Evolutionary conservation across 2,329 filamentous ascomycete genomes (phyloP).

Genomic region (Chalaropsis thielavioides): DNA sequence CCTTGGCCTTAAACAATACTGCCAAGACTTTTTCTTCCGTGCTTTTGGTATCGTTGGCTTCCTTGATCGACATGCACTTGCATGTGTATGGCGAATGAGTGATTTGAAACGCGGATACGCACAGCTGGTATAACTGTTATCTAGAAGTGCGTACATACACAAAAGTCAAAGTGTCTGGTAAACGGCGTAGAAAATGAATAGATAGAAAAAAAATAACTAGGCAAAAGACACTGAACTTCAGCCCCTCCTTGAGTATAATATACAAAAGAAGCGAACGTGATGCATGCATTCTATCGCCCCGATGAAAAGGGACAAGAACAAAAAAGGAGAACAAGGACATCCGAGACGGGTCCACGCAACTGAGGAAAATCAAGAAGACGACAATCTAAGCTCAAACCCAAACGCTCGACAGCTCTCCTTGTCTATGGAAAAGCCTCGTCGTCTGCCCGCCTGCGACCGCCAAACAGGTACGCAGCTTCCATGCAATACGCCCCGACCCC

Average conservation of each 20-base stretch:
- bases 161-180: background rate
- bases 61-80: background rate
- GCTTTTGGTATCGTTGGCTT: background rate
- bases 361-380: background rate
- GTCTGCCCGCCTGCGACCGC: slow-evolving; percentile 28
- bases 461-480: slow-evolving; percentile 80
- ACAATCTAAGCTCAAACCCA: background rate
- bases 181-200: no score
- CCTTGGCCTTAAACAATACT: background rate
- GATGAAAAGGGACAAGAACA: background rate
- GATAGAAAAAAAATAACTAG: background rate
- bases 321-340: background rate
- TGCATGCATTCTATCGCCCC: slow-evolving; percentile 2
- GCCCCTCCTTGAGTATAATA: background rate
- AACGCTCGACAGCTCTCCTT: background rate
- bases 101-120: background rate
- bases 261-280: background rate
- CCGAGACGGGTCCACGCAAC: no score
- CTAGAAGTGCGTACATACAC: no score
- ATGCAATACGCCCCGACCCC: slow-evolving; percentile 70
- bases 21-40: background rate
- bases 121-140: no score
- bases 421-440: slow-evolving; percentile 12
- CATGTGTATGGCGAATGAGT: background rate
- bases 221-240: background rate